phyloP scores from a whole-genome alignment of 805 yeast genomes.

The Candida adriatica region DNA sequence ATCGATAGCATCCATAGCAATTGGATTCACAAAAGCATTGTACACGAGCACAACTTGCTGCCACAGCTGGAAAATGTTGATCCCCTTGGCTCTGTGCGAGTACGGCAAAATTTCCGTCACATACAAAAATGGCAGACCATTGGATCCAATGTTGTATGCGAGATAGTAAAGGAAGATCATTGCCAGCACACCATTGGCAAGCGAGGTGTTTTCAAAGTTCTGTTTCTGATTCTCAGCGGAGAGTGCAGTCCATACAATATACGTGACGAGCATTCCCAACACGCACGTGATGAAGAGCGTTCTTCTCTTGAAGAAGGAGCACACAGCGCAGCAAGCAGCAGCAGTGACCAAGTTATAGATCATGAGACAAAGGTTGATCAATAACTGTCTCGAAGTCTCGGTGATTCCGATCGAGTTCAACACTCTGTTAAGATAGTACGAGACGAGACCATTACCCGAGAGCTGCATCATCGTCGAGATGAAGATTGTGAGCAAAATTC shows the following conservation, averaged over 20 bases:
- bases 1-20: slow-evolving; percentile 29
- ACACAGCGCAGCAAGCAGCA: slow-evolving; percentile 19
- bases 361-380: slow-evolving; percentile 42
- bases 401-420: slow-evolving; percentile 47
- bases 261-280: slow-evolving; percentile 28
- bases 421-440: slow-evolving; percentile 45
- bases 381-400: slow-evolving; percentile 32
- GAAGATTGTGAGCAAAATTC: slow-evolving; percentile 29
- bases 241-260: slow-evolving; percentile 35
- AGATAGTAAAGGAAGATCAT: slow-evolving; percentile 40
- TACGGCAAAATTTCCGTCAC: slow-evolving; percentile 33
- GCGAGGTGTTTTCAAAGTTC: slow-evolving; percentile 29
- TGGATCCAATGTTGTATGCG: slow-evolving; percentile 33
- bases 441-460: too few relatives aligned
- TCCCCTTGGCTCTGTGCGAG: slow-evolving; percentile 23
- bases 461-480: slow-evolving; percentile 34
- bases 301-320: slow-evolving; percentile 27
- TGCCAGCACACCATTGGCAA: slow-evolving; percentile 38
- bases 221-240: slow-evolving; percentile 38
- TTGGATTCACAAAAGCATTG: slow-evolving; percentile 29
- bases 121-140: slow-evolving; percentile 39
- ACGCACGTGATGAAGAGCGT: slow-evolving; percentile 29
- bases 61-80: slow-evolving; percentile 9
- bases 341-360: slow-evolving; percentile 33
- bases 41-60: slow-evolving; percentile 17